Percentiles rank a stretch among this genome's conserved stretches.
Conservation (phyloP, 345 rosid genomes). For the Pelargonium nanum region DNA sequence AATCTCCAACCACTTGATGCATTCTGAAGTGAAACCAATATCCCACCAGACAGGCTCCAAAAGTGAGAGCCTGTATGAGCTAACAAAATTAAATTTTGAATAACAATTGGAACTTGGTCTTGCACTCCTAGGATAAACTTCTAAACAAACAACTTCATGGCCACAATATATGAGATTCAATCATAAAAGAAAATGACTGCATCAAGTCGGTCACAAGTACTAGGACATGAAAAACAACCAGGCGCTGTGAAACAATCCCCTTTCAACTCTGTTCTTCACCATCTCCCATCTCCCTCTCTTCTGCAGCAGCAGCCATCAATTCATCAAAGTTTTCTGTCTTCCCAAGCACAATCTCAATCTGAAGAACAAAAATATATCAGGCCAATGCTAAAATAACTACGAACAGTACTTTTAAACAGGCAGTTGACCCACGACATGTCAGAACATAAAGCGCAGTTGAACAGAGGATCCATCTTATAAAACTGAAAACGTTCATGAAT, state of each 20-base stretch:
- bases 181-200: constrained; percentile 6
- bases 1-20: no score
- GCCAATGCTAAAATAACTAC: background rate
- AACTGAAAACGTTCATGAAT: no score
- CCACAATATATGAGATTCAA: background rate
- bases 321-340: constrained; percentile 83
- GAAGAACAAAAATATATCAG: background rate
- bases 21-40: no score
- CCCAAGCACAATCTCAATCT: constrained; percentile 70
- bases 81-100: no score
- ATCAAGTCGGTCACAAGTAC: constrained; percentile 6
- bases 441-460: no score
- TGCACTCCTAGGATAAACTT: no score
- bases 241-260: background rate
- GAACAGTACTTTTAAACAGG: background rate
- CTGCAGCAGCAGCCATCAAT: constrained; percentile 57
- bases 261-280: constrained; percentile 42
- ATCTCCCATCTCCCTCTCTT: constrained; percentile 17
- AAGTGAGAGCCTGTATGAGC: no score
- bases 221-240: constrained; percentile 7
- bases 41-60: no score
- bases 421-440: background rate
- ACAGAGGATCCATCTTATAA: no score
- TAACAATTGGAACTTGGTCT: no score
- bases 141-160: no score